A percentile compares a stretch with the other conserved stretches of the same genome.
Conservation (phyloP, 1,284 basidiomycete species). For the Vanrija sp. region DNA sequence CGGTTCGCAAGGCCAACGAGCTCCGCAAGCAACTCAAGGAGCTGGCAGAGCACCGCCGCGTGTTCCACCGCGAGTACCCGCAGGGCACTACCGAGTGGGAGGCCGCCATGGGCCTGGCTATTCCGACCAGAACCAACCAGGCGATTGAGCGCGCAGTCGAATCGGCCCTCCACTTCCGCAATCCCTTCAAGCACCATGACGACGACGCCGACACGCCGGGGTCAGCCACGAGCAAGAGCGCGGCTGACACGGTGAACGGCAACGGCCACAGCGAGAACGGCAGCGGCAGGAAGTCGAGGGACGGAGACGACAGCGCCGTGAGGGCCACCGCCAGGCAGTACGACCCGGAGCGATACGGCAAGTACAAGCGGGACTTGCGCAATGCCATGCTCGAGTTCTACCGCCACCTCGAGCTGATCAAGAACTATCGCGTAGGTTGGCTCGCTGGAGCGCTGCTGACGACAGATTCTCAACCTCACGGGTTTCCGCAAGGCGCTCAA, state of each 20-base stretch:
- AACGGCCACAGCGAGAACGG: neutral
- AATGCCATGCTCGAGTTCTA: conserved; percentile 82
- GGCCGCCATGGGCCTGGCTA: conserved; percentile 27
- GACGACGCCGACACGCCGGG: neutral
- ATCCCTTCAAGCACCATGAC: conserved; percentile 12
- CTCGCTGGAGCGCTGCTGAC: conserved; percentile 57
- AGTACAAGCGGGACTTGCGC: conserved; percentile 76
- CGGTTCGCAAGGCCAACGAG: conserved; percentile 54
- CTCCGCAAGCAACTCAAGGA: conserved; percentile 70
- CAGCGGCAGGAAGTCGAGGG: neutral
- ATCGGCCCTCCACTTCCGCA: conserved; percentile 22
- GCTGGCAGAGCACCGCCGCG: conserved; percentile 63
- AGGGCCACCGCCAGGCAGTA: conserved; percentile 24
- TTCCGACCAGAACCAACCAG: conserved; percentile 16
- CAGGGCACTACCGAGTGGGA: conserved; percentile 43
- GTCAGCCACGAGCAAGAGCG: neutral
- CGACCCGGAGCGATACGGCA: conserved; percentile 74
- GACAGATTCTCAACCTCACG: conserved; percentile 68
- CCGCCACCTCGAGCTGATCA: conserved; percentile 68
- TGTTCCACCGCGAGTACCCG: conserved; percentile 58
- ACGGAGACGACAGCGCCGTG: conserved; percentile 19
- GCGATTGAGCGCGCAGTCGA: neutral
- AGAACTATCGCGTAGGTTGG: conserved; percentile 62
- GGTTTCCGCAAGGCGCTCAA: conserved; percentile 89
- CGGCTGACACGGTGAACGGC: neutral